These are phyloP conservation scores for Hygrophila difformis DNA, from an alignment of 257 asterid species.

Conservation along the genomic window DNA sequence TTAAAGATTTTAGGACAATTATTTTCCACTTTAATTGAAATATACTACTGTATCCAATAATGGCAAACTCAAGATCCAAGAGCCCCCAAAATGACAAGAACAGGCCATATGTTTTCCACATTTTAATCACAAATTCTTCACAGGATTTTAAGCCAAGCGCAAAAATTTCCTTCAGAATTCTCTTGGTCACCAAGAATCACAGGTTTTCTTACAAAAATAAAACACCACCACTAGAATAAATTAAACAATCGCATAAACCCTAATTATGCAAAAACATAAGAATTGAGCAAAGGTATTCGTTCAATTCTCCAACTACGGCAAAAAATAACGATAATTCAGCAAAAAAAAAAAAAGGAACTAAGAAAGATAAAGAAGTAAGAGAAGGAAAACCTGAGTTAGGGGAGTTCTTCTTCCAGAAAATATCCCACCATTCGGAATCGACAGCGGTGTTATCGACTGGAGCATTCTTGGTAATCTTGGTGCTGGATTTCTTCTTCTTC, in stretches of 20 bases:
- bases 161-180: too few species aligned
- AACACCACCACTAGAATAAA: background rate
- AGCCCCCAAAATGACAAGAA: background rate
- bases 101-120: background rate
- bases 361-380: background rate
- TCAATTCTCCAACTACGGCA: too few species aligned
- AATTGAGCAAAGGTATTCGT: background rate
- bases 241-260: background rate
- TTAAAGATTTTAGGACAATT: too few species aligned
- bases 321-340: background rate
- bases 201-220: too few species aligned
- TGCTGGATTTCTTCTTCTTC: slow-evolving; percentile 48
- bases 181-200: too few species aligned
- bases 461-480: slow-evolving; percentile 26
- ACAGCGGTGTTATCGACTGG: slow-evolving; percentile 50
- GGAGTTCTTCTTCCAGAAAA: slow-evolving; percentile 72
- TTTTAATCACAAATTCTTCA: slow-evolving; percentile 1
- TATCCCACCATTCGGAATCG: slow-evolving; percentile 92
- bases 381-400: slow-evolving; percentile 32
- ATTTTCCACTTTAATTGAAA: background rate
- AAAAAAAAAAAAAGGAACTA: background rate
- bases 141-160: too few species aligned
- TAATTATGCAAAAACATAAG: background rate
- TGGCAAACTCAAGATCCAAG: background rate
- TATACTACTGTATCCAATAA: background rate